A percentile compares a stretch with the other conserved stretches of the same genome.
Evolutionary conservation across 2,329 filamentous ascomycete genomes (phyloP).

Genomic region (Thyridium curvatum): DNA sequence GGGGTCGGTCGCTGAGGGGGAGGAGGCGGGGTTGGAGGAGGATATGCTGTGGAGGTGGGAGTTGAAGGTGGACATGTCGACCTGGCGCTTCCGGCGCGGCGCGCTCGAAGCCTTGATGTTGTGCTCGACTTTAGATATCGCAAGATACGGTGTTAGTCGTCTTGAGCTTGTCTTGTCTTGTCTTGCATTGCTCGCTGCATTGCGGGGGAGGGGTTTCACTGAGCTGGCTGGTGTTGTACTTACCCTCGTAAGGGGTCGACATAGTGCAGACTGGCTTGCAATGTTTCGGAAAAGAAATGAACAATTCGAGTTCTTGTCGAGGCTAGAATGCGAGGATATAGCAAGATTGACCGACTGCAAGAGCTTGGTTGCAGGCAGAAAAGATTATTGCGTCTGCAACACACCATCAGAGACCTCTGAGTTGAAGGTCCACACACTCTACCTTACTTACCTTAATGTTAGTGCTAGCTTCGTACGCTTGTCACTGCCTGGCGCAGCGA

Average conservation of each 20-base stretch:
- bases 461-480: too few relatives aligned
- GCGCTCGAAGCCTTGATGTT: constrained; percentile 44
- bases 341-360: too few relatives aligned
- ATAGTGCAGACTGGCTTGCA: constrained; percentile 25
- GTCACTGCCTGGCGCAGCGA: too few relatives aligned
- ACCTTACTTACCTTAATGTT: too few relatives aligned
- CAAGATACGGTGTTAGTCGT: constrained; percentile 1
- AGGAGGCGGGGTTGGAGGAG: constrained; percentile 21
- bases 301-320: too few relatives aligned
- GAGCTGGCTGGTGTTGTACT: constrained; percentile 5
- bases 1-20: neutral
- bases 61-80: constrained; percentile 59
- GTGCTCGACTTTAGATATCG: constrained; percentile 49
- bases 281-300: too few relatives aligned
- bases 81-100: constrained; percentile 41
- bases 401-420: too few relatives aligned
- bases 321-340: too few relatives aligned
- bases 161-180: constrained; percentile 3
- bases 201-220: constrained; percentile 3
- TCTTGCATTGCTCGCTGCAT: neutral
- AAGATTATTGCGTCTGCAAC: too few relatives aligned
- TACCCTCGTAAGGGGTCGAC: constrained; percentile 54
- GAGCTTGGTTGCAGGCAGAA: too few relatives aligned
- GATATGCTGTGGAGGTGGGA: constrained; percentile 50
- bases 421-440: too few relatives aligned